phyloP scores from a whole-genome alignment of 352 stramenopile genomes.

The Blastocystis sp. region DNA sequence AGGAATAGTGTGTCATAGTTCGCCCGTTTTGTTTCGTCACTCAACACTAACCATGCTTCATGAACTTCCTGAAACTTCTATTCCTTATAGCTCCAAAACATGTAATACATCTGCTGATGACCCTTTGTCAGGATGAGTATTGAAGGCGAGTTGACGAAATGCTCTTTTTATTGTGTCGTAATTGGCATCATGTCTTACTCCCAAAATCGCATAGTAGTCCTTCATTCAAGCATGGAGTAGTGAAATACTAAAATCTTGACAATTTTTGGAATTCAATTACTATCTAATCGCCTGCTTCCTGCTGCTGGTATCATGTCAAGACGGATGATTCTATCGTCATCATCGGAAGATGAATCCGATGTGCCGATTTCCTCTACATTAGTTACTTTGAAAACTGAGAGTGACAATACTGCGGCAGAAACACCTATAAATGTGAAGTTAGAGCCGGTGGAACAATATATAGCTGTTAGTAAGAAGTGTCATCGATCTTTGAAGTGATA shows the following conservation, averaged over 20 bases:
- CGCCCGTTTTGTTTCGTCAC: constrained; percentile 13
- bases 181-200: neutral
- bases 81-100: neutral
- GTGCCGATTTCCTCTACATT: neutral
- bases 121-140: constrained; percentile 51
- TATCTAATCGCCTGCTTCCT: neutral
- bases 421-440: neutral
- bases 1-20: constrained; percentile 19
- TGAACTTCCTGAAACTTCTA: constrained; percentile 17
- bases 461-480: neutral
- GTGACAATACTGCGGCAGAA: neutral
- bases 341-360: neutral
- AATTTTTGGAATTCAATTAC: neutral
- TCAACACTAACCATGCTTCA: constrained; percentile 32
- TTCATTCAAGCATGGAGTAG: neutral
- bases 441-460: neutral
- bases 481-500: neutral
- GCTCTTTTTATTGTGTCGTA: constrained; percentile 53
- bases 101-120: neutral
- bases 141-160: constrained; percentile 44
- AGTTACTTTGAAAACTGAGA: neutral
- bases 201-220: constrained; percentile 53
- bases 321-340: constrained; percentile 7
- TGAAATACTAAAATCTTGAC: neutral
- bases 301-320: neutral